Evolutionary conservation across 2,329 filamentous ascomycete genomes (phyloP).

Genomic region (Colletotrichum sp.): DNA sequence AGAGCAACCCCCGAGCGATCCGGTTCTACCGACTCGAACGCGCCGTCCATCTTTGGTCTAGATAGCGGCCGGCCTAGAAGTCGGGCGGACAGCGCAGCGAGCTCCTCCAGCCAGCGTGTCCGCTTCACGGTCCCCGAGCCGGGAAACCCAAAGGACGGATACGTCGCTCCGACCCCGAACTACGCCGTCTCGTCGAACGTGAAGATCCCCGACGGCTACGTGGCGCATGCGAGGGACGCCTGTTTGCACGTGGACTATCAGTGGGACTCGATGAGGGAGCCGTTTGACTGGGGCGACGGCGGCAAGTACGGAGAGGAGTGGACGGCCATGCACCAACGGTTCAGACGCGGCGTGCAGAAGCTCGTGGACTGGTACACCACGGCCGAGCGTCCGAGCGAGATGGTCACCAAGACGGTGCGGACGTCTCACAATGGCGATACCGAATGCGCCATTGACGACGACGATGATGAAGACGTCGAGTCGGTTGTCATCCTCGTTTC

Average conservation of each 20-base stretch:
- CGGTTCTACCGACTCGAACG: conserved; percentile 21
- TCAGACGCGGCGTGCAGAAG: conserved; percentile 77
- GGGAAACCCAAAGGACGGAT: conserved; percentile 48
- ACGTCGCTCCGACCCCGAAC: conserved; percentile 77
- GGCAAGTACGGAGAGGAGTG: conserved; percentile 93
- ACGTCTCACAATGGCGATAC: conserved; percentile 35
- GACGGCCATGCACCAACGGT: conserved; percentile 92
- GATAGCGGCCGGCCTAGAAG: conserved; percentile 36
- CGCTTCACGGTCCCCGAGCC: conserved; percentile 8
- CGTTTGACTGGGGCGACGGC: conserved; percentile 84
- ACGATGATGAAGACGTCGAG: conserved; percentile 70
- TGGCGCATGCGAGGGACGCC: conserved; percentile 86
- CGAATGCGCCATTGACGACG: conserved; percentile 38
- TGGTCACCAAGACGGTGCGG: conserved; percentile 50
- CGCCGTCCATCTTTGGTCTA: conserved; percentile 17
- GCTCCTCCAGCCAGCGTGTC: conserved; percentile 23
- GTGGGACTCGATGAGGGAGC: conserved; percentile 88
- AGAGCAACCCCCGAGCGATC: conserved; percentile 9
- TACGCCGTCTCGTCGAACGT: conserved; percentile 84
- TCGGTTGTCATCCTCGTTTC: conserved; percentile 87
- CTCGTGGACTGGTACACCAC: conserved; percentile 84
- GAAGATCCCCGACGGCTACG: conserved; percentile 85
- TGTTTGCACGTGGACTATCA: conserved; percentile 90
- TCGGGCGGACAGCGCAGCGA: conserved; percentile 25
- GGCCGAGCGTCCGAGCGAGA: conserved; percentile 54